Percentiles rank a stretch among this genome's conserved stretches.
These are phyloP conservation scores for Knoxia roxburghii DNA, from an alignment of 257 asterid genomes.

Conservation along the genomic window DNA sequence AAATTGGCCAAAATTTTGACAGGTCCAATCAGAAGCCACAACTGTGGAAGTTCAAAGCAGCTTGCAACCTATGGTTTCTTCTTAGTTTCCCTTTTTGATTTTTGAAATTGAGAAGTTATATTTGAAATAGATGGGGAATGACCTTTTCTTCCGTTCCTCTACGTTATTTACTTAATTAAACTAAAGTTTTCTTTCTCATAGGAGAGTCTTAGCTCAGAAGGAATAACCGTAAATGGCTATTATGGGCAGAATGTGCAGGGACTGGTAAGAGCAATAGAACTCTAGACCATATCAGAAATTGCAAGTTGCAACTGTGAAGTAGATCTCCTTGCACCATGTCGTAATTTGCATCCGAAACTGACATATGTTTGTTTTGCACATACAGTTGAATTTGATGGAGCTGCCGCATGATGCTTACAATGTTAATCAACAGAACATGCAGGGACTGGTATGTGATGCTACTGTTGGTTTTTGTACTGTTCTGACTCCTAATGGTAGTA, in stretches of 20 bases:
- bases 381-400: slow-evolving; percentile 95
- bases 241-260: slow-evolving; percentile 91
- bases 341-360: not conserved
- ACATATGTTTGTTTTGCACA: slow-evolving; percentile 25
- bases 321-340: not conserved
- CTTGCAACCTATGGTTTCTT: slow-evolving; percentile 63
- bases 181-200: slow-evolving; percentile 25
- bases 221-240: slow-evolving; percentile 59
- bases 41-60: slow-evolving; percentile 50
- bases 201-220: slow-evolving; percentile 71
- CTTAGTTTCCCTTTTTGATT: slow-evolving; percentile 2
- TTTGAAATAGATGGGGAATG: not conserved
- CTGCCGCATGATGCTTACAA: slow-evolving; percentile 82
- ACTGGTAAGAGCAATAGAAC: slow-evolving; percentile 46
- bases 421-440: slow-evolving; percentile 69
- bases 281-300: slow-evolving; percentile 3
- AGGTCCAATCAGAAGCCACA: slow-evolving; percentile 62
- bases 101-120: not conserved
- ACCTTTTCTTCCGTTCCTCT: slow-evolving; percentile 6
- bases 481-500: not conserved
- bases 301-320: not conserved
- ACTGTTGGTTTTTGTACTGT: not conserved
- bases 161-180: slow-evolving; percentile 1
- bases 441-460: slow-evolving; percentile 61
- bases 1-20: slow-evolving; percentile 18